A percentile compares a stretch with the other conserved stretches of the same genome.
Evolutionary conservation across 2,329 filamentous ascomycete species (phyloP).

Genomic region (Ceratocystiopsis minuta): DNA sequence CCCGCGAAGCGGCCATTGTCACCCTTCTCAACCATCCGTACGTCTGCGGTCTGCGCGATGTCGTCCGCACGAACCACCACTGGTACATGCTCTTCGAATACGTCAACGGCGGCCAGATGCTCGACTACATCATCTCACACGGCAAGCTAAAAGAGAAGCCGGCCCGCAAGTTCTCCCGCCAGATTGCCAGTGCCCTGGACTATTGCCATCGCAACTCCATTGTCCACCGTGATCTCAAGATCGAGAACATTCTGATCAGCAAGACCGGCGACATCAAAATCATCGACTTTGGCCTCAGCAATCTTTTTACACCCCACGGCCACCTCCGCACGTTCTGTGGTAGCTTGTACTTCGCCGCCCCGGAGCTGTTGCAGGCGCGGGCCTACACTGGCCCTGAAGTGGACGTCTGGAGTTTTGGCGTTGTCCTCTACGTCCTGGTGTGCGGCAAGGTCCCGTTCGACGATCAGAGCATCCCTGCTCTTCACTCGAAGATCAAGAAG

Average conservation of each 20-base stretch:
- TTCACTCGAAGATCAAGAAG: slow-evolving; percentile 98
- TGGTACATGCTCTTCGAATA: slow-evolving; percentile 99
- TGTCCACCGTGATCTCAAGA: slow-evolving; percentile 92
- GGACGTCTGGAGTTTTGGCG: slow-evolving; percentile 96
- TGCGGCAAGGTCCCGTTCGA: slow-evolving; percentile 98
- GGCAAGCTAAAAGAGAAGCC: slow-evolving; percentile 96
- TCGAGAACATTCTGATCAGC: slow-evolving; percentile 97
- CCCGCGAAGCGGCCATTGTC: slow-evolving; percentile 89
- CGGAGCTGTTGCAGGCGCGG: slow-evolving; percentile 80
- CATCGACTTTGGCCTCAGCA: slow-evolving; percentile 95
- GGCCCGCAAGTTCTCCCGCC: slow-evolving; percentile 88
- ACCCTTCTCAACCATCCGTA: slow-evolving; percentile 87
- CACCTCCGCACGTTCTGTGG: slow-evolving; percentile 95
- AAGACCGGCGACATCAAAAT: slow-evolving; percentile 99
- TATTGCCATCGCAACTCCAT: slow-evolving; percentile 98
- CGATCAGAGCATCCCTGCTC: slow-evolving; percentile 95
- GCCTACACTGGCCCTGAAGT: slow-evolving; percentile 94
- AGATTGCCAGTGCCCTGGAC: slow-evolving; percentile 90
- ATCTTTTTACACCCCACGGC: slow-evolving; percentile 71
- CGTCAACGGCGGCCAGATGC: slow-evolving; percentile 97
- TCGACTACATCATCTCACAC: slow-evolving; percentile 98
- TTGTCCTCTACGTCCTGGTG: slow-evolving; percentile 90
- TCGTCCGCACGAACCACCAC: slow-evolving; percentile 89
- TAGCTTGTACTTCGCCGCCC: slow-evolving; percentile 92
- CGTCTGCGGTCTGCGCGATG: slow-evolving; percentile 88